Evolutionary conservation across 225 moss, liverwort and hornwort species (phyloP).

Genomic region (Pleurozium schreberi): DNA sequence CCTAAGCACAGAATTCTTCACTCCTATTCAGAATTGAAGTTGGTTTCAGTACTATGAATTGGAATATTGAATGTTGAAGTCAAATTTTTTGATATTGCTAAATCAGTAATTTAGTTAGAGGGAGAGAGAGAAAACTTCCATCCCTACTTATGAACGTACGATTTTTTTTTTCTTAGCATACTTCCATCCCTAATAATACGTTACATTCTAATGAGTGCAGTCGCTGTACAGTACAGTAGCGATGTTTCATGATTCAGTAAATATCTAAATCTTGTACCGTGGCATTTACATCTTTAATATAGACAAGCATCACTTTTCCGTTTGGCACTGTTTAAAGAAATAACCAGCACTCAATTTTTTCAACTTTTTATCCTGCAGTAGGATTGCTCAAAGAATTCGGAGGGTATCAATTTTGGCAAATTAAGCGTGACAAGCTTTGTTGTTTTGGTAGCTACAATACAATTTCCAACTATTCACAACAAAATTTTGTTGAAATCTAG

Average conservation of each 20-base stretch:
- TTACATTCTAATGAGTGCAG: neutral
- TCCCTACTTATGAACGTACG: neutral
- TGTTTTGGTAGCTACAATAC: neutral
- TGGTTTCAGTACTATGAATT: neutral
- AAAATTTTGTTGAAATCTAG: neutral
- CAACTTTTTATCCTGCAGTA: no score
- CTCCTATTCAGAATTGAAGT: neutral
- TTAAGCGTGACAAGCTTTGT: neutral
- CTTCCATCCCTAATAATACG: neutral
- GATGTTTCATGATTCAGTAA: neutral
- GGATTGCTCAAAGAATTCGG: no score
- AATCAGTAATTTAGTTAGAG: neutral
- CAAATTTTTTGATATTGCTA: neutral
- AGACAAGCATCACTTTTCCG: neutral
- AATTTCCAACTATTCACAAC: neutral
- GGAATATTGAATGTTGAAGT: neutral
- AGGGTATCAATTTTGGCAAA: neutral
- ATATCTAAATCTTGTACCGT: neutral
- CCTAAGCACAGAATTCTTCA: neutral
- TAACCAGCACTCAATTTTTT: neutral
- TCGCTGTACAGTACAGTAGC: neutral
- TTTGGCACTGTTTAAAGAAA: neutral
- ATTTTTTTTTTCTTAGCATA: neutral
- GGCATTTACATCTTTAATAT: neutral
- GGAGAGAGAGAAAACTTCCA: no score